A percentile compares a stretch with the other conserved stretches of the same genome.
These are phyloP conservation scores for Cutaneotrichosporon sp. DNA, from an alignment of 1,284 basidiomycete genomes.

Conservation along the genomic window DNA sequence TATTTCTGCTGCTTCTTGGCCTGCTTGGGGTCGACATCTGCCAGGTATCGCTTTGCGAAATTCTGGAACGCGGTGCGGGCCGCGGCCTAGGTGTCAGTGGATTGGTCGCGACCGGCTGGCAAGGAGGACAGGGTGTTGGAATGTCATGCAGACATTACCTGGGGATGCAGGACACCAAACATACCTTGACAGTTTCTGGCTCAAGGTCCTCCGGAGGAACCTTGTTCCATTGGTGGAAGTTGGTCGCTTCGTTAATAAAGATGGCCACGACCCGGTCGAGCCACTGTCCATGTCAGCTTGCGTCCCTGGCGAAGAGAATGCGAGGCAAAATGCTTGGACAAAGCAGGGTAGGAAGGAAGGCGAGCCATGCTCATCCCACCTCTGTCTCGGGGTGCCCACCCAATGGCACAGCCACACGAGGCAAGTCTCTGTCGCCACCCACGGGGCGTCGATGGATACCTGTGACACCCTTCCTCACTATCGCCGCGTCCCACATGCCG, in stretches of 20 bases:
- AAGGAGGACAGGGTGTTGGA: not conserved
- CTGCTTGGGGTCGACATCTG: slow-evolving; percentile 40
- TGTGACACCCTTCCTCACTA: not conserved
- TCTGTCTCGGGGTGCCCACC: no score
- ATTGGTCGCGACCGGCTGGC: not conserved
- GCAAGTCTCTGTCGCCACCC: not conserved
- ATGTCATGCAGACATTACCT: not conserved
- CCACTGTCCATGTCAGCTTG: slow-evolving; percentile 22
- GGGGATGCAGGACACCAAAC: not conserved
- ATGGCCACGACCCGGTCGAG: slow-evolving; percentile 21
- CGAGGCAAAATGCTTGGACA: no score
- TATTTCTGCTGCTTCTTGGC: slow-evolving; percentile 41
- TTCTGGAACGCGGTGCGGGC: slow-evolving; percentile 48
- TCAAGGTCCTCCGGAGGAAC: slow-evolving; percentile 30
- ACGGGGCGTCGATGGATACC: not conserved
- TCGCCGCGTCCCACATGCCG: not conserved
- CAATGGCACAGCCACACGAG: no score
- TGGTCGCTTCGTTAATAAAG: slow-evolving; percentile 26
- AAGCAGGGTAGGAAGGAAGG: no score
- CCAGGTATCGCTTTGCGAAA: slow-evolving; percentile 44
- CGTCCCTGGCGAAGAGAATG: no score
- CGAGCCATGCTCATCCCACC: no score
- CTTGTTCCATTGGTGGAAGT: slow-evolving; percentile 17
- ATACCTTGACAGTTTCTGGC: slow-evolving; percentile 25
- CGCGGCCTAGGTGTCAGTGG: slow-evolving; percentile 24